Evolutionary conservation across 306 rosid genomes (phyloP).

Genomic region (Cicer chorassanicum): DNA sequence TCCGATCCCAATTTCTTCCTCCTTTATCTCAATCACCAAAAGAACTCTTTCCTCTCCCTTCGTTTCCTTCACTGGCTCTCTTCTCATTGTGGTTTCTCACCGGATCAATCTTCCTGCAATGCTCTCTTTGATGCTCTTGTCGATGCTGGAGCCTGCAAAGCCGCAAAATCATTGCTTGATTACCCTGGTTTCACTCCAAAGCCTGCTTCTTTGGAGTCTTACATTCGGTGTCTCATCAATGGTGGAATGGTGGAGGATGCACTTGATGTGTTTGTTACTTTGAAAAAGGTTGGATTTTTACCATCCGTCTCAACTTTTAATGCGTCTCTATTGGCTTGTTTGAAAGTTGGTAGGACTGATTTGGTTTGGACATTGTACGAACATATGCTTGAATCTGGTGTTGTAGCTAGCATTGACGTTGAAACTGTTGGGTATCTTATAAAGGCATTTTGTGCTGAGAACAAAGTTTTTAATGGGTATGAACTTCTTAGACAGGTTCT

Average conservation of each 20-base stretch:
- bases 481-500: constrained; percentile 67
- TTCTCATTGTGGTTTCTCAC: constrained; percentile 57
- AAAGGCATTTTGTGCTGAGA: constrained; percentile 63
- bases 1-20: constrained; percentile 60
- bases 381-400: constrained; percentile 64
- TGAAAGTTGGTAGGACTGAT: constrained; percentile 60
- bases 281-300: constrained; percentile 56
- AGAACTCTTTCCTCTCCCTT: constrained; percentile 63
- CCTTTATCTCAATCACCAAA: constrained; percentile 59
- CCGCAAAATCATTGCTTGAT: constrained; percentile 60
- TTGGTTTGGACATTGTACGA: constrained; percentile 70
- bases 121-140: constrained; percentile 63
- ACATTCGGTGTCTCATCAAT: constrained; percentile 54
- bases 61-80: constrained; percentile 76
- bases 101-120: constrained; percentile 54
- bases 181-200: constrained; percentile 54
- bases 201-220: constrained; percentile 59
- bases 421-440: constrained; percentile 70
- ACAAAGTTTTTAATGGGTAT: constrained; percentile 57
- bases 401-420: constrained; percentile 51
- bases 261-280: constrained; percentile 49
- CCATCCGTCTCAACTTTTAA: constrained; percentile 67
- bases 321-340: constrained; percentile 56
- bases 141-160: constrained; percentile 63
- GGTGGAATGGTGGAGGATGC: constrained; percentile 70